Conservation (phyloP, 345 rosid genomes). For the Anacardium occidentale region DNA sequence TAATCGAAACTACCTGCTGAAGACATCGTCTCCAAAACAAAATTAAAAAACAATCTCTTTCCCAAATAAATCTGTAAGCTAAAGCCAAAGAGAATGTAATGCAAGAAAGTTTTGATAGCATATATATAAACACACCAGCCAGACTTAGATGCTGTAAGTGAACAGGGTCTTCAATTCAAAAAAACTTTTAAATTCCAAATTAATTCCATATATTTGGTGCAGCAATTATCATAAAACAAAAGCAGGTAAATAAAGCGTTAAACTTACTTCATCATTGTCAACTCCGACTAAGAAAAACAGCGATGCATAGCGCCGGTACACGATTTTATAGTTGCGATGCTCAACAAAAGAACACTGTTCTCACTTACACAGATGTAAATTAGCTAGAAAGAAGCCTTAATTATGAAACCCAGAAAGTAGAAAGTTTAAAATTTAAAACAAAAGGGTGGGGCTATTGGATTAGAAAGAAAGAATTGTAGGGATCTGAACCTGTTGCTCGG, state of each 20-base stretch:
- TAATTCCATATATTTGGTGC: not conserved
- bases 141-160: not conserved
- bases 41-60: not conserved
- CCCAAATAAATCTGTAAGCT: not conserved
- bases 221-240: not conserved
- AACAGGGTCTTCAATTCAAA: not conserved
- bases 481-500: slow-evolving; percentile 73
- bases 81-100: not conserved
- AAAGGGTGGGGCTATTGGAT: not conserved
- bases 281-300: slow-evolving; percentile 96
- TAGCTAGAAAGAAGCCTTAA: too few species aligned
- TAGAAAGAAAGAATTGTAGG: not conserved
- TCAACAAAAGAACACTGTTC: slow-evolving; percentile 94
- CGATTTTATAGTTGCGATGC: slow-evolving; percentile 97
- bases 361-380: not conserved
- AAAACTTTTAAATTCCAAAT: not conserved
- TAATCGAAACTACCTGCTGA: too few species aligned
- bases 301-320: slow-evolving; percentile 91
- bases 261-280: slow-evolving; percentile 85
- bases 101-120: not conserved
- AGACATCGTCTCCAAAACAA: not conserved
- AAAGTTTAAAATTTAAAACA: too few species aligned
- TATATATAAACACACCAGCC: not conserved
- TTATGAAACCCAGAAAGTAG: too few species aligned
- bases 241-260: not conserved